Conservation (phyloP, 768 basidiomycete species). For the Pleurotus pulmonarius region DNA sequence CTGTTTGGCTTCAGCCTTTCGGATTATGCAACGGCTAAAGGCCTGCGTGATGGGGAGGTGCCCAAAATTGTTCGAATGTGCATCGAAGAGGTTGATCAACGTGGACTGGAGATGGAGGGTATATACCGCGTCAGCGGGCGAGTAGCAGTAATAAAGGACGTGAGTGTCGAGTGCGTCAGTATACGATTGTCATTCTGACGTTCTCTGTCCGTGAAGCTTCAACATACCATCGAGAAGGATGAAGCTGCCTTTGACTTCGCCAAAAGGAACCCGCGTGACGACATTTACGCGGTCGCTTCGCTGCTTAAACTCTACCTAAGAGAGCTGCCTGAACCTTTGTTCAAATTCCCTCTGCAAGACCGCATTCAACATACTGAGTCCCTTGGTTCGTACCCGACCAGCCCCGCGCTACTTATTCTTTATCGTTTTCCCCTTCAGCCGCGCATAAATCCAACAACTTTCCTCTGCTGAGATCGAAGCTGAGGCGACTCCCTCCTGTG, state of each 20-base stretch:
- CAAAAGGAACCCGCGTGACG: conserved; percentile 50
- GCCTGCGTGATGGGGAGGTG: conserved; percentile 64
- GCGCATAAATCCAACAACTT: conserved; percentile 72
- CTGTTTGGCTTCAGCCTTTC: conserved; percentile 87
- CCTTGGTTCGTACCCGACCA: conserved; percentile 45
- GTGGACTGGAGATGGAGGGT: conserved; percentile 76
- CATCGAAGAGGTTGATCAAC: conserved; percentile 76
- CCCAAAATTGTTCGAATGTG: conserved; percentile 82
- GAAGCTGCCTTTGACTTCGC: conserved; percentile 69
- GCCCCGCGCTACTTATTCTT: neutral
- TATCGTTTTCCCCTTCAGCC: conserved; percentile 33
- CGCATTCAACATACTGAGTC: conserved; percentile 79
- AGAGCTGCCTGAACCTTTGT: conserved; percentile 87
- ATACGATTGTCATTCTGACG: neutral
- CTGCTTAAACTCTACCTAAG: conserved; percentile 86
- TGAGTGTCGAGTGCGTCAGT: conserved; percentile 27
- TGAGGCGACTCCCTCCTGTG: conserved; percentile 76
- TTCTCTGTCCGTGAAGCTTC: conserved; percentile 44
- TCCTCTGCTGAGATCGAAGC: conserved; percentile 78
- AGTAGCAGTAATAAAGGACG: conserved; percentile 80
- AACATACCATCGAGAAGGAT: conserved; percentile 84
- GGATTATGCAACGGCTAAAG: conserved; percentile 84
- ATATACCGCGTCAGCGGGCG: conserved; percentile 79
- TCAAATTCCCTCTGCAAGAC: conserved; percentile 76
- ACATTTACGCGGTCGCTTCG: conserved; percentile 80